Conservation (phyloP, 192 early-diverging fungal species). For the Allomyces arbusculus region DNA sequence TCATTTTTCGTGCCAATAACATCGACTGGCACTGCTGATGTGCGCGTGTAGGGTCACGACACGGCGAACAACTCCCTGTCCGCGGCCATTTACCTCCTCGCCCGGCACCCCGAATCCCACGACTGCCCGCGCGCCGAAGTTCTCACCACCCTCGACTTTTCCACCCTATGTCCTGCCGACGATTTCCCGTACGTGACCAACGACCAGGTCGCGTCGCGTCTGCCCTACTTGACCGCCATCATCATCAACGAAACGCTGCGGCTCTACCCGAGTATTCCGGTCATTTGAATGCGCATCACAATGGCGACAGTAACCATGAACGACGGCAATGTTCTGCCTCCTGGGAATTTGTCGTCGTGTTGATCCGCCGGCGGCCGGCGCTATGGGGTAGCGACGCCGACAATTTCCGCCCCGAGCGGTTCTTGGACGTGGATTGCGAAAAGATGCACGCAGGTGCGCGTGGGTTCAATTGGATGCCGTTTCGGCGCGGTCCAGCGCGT, state of each 20-base stretch:
- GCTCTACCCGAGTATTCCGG: too few species aligned
- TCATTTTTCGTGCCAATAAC: too few species aligned
- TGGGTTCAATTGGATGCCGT: conserved; percentile 3
- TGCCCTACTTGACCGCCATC: too few species aligned
- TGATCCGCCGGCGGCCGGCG: conserved; percentile 22
- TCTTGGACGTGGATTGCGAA: conserved; percentile 13
- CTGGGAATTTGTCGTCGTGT: conserved; percentile 18
- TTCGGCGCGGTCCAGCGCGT: conserved; percentile 3
- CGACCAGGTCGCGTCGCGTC: too few species aligned
- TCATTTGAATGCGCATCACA: too few species aligned
- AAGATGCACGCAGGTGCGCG: too few species aligned
- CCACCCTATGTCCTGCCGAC: conserved; percentile 4
- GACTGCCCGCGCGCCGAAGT: conserved; percentile 28
- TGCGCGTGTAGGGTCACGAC: too few species aligned
- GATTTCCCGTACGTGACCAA: too few species aligned
- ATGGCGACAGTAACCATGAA: neutral
- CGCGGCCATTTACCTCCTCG: too few species aligned
- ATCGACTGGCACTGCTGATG: too few species aligned
- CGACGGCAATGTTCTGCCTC: conserved; percentile 15
- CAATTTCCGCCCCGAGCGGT: conserved; percentile 22
- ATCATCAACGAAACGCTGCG: too few species aligned
- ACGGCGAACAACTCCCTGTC: too few species aligned
- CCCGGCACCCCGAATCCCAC: conserved; percentile 6
- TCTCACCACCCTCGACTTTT: conserved; percentile 22
- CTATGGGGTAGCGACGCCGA: conserved; percentile 18